Conservation (phyloP, 1,139 yeast species). For the Zygosaccharomyces sapae region DNA sequence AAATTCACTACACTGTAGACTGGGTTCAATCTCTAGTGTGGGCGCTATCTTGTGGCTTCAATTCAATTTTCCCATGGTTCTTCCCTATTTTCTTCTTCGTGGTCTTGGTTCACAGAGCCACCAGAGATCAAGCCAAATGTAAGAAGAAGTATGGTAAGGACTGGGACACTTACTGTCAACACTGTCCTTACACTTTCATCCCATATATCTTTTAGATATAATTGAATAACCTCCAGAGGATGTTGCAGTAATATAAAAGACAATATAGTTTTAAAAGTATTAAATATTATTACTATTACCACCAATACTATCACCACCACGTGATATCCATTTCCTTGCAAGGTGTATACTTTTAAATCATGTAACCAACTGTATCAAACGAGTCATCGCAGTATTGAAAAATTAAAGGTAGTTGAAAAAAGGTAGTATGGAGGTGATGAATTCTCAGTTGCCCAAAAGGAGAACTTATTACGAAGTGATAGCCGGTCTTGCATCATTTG, state of each 20-base stretch:
- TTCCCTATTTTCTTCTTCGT: conserved; percentile 86
- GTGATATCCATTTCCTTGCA: neutral
- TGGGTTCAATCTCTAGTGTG: conserved; percentile 82
- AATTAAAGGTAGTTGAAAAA: neutral
- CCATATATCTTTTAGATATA: conserved; percentile 67
- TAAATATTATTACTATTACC: neutral
- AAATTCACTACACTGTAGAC: conserved; percentile 93
- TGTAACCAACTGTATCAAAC: neutral
- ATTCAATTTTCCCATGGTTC: conserved; percentile 91
- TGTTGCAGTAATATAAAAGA: neutral
- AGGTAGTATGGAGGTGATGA: neutral
- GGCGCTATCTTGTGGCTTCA: conserved; percentile 88
- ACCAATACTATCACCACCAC: neutral
- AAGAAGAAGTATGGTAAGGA: conserved; percentile 84
- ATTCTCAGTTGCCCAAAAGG: conserved; percentile 4
- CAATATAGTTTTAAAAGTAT: neutral
- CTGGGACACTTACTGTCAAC: conserved; percentile 81
- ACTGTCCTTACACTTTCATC: conserved; percentile 88
- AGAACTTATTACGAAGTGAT: conserved; percentile 30
- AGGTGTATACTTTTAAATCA: neutral
- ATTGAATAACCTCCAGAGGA: neutral
- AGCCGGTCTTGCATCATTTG: conserved; percentile 31
- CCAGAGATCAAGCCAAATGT: conserved; percentile 82
- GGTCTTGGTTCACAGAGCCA: conserved; percentile 83
- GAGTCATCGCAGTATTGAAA: conserved; percentile 2